A percentile compares a stretch with the other conserved stretches of the same genome.
Conservation (phyloP, 2,329 filamentous ascomycete genomes). For the Cladosporium sp. region DNA sequence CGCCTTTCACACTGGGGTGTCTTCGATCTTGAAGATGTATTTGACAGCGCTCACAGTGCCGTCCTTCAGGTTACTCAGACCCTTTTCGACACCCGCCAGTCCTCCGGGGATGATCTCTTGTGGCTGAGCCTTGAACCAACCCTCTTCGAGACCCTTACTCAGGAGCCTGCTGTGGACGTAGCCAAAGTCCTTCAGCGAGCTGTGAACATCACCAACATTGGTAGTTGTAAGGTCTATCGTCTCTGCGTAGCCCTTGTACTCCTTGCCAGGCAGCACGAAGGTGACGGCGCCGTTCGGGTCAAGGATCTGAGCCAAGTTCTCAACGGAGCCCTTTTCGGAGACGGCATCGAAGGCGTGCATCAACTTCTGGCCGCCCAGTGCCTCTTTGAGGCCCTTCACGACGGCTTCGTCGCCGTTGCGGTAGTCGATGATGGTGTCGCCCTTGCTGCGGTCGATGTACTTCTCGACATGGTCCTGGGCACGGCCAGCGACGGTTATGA, state of each 20-base stretch:
- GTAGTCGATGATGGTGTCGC: constrained; percentile 49
- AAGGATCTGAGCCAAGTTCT: constrained; percentile 45
- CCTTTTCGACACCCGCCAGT: constrained; percentile 25
- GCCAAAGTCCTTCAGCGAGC: constrained; percentile 26
- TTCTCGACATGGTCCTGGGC: constrained; percentile 34
- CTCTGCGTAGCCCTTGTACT: constrained; percentile 40
- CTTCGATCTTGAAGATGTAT: constrained; percentile 29
- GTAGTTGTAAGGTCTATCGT: constrained; percentile 38
- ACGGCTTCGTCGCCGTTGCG: constrained; percentile 52
- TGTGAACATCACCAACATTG: constrained; percentile 30
- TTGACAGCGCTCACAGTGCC: constrained; percentile 30
- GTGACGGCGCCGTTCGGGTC: constrained; percentile 35
- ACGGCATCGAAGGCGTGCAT: constrained; percentile 56
- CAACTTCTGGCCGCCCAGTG: constrained; percentile 42
- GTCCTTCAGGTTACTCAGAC: constrained; percentile 26
- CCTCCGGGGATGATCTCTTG: constrained; percentile 28
- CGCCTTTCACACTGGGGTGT: constrained; percentile 22
- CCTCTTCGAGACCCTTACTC: constrained; percentile 24
- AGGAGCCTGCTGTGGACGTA: constrained; percentile 23
- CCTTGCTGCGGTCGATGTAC: constrained; percentile 36
- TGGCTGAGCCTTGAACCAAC: constrained; percentile 29
- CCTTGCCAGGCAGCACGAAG: constrained; percentile 28
- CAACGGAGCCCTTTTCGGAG: constrained; percentile 45
- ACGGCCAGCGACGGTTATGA: constrained; percentile 41
- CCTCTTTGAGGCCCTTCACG: constrained; percentile 42